A percentile compares a stretch with the other conserved stretches of the same genome.
Evolutionary conservation across 805 yeast species (phyloP).

Genomic region (Wilhelminamyces savonicus): DNA sequence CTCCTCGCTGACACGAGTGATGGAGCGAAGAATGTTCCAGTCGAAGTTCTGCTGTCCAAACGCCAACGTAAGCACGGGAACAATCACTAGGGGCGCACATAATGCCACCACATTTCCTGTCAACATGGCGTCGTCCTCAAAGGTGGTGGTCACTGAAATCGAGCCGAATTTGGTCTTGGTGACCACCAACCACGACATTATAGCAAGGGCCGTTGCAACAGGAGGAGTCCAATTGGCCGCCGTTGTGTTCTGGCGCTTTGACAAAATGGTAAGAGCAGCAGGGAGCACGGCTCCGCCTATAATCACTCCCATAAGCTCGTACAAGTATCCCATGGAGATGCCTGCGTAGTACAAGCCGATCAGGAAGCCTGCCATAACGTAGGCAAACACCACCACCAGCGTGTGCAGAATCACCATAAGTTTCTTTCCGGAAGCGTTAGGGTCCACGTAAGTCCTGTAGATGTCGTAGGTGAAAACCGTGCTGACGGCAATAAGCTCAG

Average conservation of each 20-base stretch:
- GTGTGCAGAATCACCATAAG: conserved; percentile 65
- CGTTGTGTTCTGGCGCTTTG: conserved; percentile 54
- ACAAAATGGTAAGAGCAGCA: conserved; percentile 57
- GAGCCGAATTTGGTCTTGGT: conserved; percentile 28
- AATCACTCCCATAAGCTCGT: conserved; percentile 84
- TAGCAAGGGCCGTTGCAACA: conserved; percentile 66
- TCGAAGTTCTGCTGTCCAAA: conserved; percentile 72
- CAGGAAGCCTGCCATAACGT: conserved; percentile 74
- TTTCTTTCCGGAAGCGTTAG: conserved; percentile 68
- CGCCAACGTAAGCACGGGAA: conserved; percentile 57
- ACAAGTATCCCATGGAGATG: conserved; percentile 80
- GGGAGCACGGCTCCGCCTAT: conserved; percentile 86
- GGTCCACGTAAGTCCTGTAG: conserved; percentile 74
- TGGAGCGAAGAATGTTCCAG: conserved; percentile 55
- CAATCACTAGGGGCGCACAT: conserved; percentile 59
- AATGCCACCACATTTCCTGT: conserved; percentile 84
- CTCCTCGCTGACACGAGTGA: conserved; percentile 66
- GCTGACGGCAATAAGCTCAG: conserved; percentile 84
- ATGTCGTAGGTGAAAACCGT: conserved; percentile 82
- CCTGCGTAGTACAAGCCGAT: conserved; percentile 78
- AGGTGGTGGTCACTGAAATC: conserved; percentile 44
- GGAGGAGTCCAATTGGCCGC: conserved; percentile 79
- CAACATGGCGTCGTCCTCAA: conserved; percentile 82
- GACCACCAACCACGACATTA: conserved; percentile 49
- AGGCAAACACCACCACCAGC: conserved; percentile 52